phyloP scores from a whole-genome alignment of 495 filamentous ascomycete species.

The Choiromyces venosus region DNA sequence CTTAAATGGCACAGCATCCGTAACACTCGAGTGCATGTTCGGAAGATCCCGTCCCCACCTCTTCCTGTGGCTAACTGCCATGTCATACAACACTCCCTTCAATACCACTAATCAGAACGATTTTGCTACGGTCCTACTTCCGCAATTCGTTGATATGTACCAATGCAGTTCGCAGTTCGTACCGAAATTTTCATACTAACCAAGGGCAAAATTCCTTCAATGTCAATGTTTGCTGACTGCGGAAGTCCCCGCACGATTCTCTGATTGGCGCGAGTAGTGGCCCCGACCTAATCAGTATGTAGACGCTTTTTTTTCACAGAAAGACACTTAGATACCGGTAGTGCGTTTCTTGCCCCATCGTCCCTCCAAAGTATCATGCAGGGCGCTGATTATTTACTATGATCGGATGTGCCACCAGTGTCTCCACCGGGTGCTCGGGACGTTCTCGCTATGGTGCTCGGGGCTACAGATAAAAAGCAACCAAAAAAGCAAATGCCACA shows the following conservation, averaged over 20 bases:
- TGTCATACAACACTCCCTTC: neutral
- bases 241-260: neutral
- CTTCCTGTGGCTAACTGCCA: neutral
- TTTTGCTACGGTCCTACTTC: neutral
- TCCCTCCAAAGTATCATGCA: neutral
- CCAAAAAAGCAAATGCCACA: neutral
- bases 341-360: neutral
- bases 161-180: neutral
- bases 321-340: neutral
- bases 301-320: neutral
- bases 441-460: neutral
- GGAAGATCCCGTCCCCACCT: neutral
- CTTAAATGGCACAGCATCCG: neutral
- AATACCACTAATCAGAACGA: neutral
- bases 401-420: neutral
- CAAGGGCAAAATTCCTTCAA: neutral
- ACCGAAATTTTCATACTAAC: neutral
- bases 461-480: neutral
- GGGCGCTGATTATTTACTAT: neutral
- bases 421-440: neutral
- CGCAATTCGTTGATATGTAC: neutral
- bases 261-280: neutral
- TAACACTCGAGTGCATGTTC: neutral
- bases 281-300: neutral
- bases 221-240: neutral